These are phyloP conservation scores for Penicillium fimorum DNA, from an alignment of 495 filamentous ascomycete genomes.

Conservation along the genomic window DNA sequence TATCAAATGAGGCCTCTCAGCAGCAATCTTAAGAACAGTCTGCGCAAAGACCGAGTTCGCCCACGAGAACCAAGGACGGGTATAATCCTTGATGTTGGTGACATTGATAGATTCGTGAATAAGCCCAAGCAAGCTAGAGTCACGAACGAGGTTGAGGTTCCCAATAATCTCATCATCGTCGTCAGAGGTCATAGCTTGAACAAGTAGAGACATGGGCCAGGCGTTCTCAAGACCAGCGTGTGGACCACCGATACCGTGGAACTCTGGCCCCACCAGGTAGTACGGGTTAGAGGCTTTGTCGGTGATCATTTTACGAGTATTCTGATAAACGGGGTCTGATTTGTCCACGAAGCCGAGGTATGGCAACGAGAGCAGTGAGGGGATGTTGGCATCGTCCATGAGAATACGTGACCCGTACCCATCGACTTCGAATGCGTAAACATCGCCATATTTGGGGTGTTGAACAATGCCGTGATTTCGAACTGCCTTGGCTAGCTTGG, in stretches of 20 bases:
- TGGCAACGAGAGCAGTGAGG: slow-evolving; percentile 83
- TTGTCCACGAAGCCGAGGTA: slow-evolving; percentile 75
- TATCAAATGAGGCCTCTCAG: slow-evolving; percentile 81
- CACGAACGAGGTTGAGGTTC: slow-evolving; percentile 69
- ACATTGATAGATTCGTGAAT: slow-evolving; percentile 94
- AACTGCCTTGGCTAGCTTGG: slow-evolving; percentile 70
- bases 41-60: slow-evolving; percentile 95
- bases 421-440: slow-evolving; percentile 97
- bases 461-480: slow-evolving; percentile 87
- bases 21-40: slow-evolving; percentile 85
- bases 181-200: slow-evolving; percentile 88
- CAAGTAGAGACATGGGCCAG: slow-evolving; percentile 95
- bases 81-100: slow-evolving; percentile 68
- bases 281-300: slow-evolving; percentile 81
- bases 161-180: slow-evolving; percentile 78
- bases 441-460: slow-evolving; percentile 77
- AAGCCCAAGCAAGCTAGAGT: slow-evolving; percentile 70
- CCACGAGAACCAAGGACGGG: slow-evolving; percentile 95
- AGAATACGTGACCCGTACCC: slow-evolving; percentile 87
- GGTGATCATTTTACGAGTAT: slow-evolving; percentile 90
- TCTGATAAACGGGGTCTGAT: slow-evolving; percentile 72
- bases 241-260: slow-evolving; percentile 85
- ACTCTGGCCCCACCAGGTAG: slow-evolving; percentile 73
- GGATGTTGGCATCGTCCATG: slow-evolving; percentile 98
- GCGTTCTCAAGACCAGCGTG: slow-evolving; percentile 79